Percentiles rank a stretch among this genome's conserved stretches.
Evolutionary conservation across 225 moss, liverwort and hornwort species (phyloP).

Genomic region (Polytrichum commune): DNA sequence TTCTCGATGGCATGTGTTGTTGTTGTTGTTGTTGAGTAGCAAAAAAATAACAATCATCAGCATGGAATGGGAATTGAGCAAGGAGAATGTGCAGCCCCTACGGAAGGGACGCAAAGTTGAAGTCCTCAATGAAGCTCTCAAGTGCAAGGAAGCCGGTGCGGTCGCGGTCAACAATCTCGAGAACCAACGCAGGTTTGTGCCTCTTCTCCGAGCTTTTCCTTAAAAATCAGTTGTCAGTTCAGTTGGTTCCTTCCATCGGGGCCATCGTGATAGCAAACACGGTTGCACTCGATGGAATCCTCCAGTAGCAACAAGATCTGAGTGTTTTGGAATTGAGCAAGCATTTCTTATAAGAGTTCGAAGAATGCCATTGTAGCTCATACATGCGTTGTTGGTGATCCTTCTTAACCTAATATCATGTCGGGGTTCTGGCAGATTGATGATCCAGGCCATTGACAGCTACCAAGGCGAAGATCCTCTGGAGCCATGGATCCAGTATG

Average conservation of each 20-base stretch:
- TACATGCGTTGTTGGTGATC: not conserved
- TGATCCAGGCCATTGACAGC: constrained; percentile 73
- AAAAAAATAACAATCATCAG: not conserved
- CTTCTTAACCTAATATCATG: not conserved
- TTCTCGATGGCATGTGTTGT: not conserved
- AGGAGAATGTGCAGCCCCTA: constrained; percentile 93
- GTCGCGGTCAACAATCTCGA: constrained; percentile 41
- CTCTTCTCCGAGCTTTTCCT: too few relatives aligned
- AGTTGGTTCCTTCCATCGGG: too few relatives aligned
- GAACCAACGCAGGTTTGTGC: constrained; percentile 59
- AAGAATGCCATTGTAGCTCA: too few relatives aligned
- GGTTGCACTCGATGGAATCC: too few relatives aligned
- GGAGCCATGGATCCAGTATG: constrained; percentile 83
- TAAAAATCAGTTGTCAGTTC: too few relatives aligned
- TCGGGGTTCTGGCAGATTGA: constrained; percentile 35
- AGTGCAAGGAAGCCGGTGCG: constrained; percentile 43
- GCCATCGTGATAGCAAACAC: too few relatives aligned
- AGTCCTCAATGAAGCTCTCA: constrained; percentile 64
- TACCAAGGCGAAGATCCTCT: constrained; percentile 63
- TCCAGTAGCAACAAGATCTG: too few relatives aligned
- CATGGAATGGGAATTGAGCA: constrained; percentile 98
- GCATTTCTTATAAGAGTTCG: too few relatives aligned
- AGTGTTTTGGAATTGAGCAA: too few relatives aligned
- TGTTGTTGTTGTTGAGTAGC: not conserved
- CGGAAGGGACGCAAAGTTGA: constrained; percentile 81